Evolutionary conservation across 2,329 filamentous ascomycete species (phyloP), one percentile per base, ranked within the genome.

Genomic region (Colletotrichum cordylinicola): DNA sequence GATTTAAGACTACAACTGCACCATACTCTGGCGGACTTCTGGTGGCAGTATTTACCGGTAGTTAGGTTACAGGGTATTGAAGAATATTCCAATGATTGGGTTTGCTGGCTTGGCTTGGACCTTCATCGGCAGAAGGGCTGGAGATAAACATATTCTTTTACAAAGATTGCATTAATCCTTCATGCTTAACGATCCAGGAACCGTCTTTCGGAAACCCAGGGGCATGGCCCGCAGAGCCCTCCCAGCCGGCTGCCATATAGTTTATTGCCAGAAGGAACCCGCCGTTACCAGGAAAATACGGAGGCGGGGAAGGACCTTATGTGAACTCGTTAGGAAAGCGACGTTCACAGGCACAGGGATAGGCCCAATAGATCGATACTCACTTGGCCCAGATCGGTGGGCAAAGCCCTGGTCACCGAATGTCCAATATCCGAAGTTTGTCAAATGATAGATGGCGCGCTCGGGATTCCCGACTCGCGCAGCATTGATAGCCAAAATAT

Each of bases 401-500:
- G 82, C 82, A 58, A 81, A 83, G 12, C 55, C 67, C 37, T 69
- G 52, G 67, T 86, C 84, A 52, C 85, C 84, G 77, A 86, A 86
- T 6, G 78, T 78, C 84, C 84, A 86, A 66, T 84, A 85, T n/a
- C 83, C 83, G 27, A 83, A 86, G 21, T 83, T 83, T 2, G 86
- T 87, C 7, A 87, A 65, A 70, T 86, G 84, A 9, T 81, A 80
- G 27, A 88, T 81, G 0, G 87, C 87, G 4, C 84, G 79, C 15
- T 87, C 83, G 1, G 81, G 80, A n/a, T 87, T 83, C 1, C 86
- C 85, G 27, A 88, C 79, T 18, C 84, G 80, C 2, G 84, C 82
- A 6, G 85, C 82, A 66, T 86, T 88, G 78, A 89, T 88, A 1
- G 87, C 87, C n/a, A 88, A 75, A 73, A 88, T 83, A 1, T 85